These are phyloP conservation scores for Geotrichum restrictum DNA, from an alignment of 1,139 yeast genomes.

Conservation along the genomic window DNA sequence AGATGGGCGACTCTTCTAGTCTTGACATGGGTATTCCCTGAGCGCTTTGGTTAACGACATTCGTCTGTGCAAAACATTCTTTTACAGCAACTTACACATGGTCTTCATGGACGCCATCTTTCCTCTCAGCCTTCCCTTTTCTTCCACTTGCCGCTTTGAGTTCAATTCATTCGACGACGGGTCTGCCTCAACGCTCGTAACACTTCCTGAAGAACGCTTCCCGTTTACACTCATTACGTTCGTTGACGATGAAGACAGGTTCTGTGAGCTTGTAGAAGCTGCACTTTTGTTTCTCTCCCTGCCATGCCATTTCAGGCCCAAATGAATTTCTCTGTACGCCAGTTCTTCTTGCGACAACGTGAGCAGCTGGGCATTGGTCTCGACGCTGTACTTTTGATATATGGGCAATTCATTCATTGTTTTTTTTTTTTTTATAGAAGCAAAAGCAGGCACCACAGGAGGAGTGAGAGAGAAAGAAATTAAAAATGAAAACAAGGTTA, in stretches of 20 bases:
- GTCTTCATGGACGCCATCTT: neutral
- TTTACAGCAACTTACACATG: neutral
- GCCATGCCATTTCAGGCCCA: neutral
- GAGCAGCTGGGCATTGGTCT: neutral
- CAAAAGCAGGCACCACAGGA: slow-evolving; percentile 3
- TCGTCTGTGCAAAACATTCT: neutral
- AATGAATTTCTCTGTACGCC: neutral
- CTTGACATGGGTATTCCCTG: slow-evolving; percentile 2
- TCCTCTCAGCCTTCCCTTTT: neutral
- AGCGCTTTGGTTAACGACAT: neutral
- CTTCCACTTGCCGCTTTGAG: neutral
- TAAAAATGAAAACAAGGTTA: slow-evolving; percentile 4
- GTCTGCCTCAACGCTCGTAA: no score
- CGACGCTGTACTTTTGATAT: slow-evolving; percentile 6
- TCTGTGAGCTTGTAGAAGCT: neutral
- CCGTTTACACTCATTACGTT: no score
- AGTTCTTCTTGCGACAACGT: neutral
- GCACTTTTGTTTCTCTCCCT: neutral
- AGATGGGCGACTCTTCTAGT: neutral
- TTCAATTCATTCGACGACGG: neutral
- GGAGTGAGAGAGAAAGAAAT: slow-evolving; percentile 3
- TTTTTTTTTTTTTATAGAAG: neutral
- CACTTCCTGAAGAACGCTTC: no score
- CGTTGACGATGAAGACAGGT: no score
- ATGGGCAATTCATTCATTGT: slow-evolving; percentile 1